Evolutionary conservation across 192 early-diverging fungal genomes (phyloP).

Genomic region (Coemansia sp.): DNA sequence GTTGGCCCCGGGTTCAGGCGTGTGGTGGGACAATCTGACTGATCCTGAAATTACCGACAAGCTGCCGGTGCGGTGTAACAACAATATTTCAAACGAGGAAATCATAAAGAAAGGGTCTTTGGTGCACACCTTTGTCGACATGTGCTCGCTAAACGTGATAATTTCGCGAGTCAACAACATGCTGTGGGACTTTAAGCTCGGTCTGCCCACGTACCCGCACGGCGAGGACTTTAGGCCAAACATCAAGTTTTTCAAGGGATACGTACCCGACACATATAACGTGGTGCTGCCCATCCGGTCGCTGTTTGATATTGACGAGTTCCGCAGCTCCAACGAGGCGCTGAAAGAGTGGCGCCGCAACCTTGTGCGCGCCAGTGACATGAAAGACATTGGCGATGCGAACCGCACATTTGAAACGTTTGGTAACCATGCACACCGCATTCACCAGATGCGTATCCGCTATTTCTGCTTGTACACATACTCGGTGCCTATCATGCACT

Average conservation of each 20-base stretch:
- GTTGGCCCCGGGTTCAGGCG: slow-evolving; percentile 18
- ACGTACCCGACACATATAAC: background rate
- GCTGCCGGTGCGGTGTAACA: slow-evolving; percentile 14
- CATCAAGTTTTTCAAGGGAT: slow-evolving; percentile 13
- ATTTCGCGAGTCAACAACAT: slow-evolving; percentile 21
- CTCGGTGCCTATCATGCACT: slow-evolving; percentile 17
- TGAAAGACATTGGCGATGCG: background rate
- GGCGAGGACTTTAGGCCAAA: slow-evolving; percentile 9
- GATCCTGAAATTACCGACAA: slow-evolving; percentile 3
- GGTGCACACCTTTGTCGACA: slow-evolving; percentile 15
- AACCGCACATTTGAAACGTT: slow-evolving; percentile 17
- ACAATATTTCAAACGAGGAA: slow-evolving; percentile 1
- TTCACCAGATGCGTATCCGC: slow-evolving; percentile 26
- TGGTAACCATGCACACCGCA: slow-evolving; percentile 27
- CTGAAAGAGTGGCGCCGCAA: slow-evolving; percentile 18
- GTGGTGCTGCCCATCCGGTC: slow-evolving; percentile 11
- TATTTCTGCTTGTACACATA: slow-evolving; percentile 38
- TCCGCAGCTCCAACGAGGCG: slow-evolving; percentile 13
- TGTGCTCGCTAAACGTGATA: slow-evolving; percentile 18
- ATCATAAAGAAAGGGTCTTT: slow-evolving; percentile 10
- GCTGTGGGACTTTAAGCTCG: slow-evolving; percentile 27
- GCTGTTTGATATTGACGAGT: slow-evolving; percentile 30
- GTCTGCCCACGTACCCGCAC: slow-evolving; percentile 9
- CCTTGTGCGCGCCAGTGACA: slow-evolving; percentile 12
- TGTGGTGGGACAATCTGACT: slow-evolving; percentile 30